Conservation (phyloP, 2,329 filamentous ascomycete genomes). For the Zymoseptoria crescenta region DNA sequence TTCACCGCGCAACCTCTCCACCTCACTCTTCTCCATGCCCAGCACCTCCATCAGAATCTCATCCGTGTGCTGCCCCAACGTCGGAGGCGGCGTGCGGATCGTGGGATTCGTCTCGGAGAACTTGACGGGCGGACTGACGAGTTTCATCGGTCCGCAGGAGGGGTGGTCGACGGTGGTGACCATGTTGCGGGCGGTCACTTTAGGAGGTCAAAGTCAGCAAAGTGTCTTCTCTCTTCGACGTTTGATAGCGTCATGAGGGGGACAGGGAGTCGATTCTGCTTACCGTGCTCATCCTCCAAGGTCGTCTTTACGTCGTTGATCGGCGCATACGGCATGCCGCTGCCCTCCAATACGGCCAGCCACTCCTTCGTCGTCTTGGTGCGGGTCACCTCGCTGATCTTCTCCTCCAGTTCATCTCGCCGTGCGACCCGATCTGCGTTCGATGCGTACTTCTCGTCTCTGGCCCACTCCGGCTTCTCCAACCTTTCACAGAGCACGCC, state of each 20-base stretch:
- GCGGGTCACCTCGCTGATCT: constrained; percentile 68
- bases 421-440: constrained; percentile 57
- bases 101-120: constrained; percentile 75
- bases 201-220: too few species aligned
- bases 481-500: constrained; percentile 52
- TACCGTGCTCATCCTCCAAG: constrained; percentile 75
- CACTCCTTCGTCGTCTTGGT: constrained; percentile 80
- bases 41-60: constrained; percentile 62
- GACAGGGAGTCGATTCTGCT: too few species aligned
- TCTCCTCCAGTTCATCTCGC: constrained; percentile 64
- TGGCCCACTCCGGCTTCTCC: constrained; percentile 51
- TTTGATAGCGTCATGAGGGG: too few species aligned
- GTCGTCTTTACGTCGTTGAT: constrained; percentile 88
- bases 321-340: constrained; percentile 86
- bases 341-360: constrained; percentile 79
- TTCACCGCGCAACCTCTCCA: constrained; percentile 54
- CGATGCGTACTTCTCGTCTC: constrained; percentile 49
- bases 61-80: constrained; percentile 77
- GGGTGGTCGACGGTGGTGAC: constrained; percentile 79
- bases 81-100: constrained; percentile 71
- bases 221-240: too few species aligned
- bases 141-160: constrained; percentile 72
- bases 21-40: constrained; percentile 51
- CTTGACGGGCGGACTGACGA: constrained; percentile 93
- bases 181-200: constrained; percentile 74